Conservation (phyloP, 2,329 filamentous ascomycete genomes). For the Fusarium chlamydosporum region DNA sequence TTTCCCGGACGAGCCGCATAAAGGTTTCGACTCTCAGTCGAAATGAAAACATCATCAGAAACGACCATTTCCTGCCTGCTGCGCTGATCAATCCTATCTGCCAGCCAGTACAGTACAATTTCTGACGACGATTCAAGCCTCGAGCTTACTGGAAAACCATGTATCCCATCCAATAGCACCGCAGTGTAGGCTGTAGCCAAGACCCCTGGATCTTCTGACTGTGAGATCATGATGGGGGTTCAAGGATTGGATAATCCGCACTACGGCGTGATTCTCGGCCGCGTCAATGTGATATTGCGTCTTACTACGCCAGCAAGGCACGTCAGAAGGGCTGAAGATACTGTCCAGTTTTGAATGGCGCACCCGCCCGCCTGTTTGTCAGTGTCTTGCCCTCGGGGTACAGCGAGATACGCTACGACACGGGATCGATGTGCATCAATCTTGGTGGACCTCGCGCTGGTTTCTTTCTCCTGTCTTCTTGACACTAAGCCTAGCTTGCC, state of each 20-base stretch:
- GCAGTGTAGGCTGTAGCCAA: slow-evolving; percentile 1
- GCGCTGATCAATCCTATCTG: slow-evolving; percentile 23
- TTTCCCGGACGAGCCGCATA: slow-evolving; percentile 32
- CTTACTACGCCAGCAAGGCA: slow-evolving; percentile 37
- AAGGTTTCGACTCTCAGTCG: slow-evolving; percentile 4
- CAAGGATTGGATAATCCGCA: slow-evolving; percentile 42
- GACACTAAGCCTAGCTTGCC: slow-evolving; percentile 19
- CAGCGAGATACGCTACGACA: slow-evolving; percentile 6
- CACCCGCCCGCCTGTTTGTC: slow-evolving; percentile 14
- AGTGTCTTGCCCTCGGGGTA: slow-evolving; percentile 12
- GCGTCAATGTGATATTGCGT: slow-evolving; percentile 41
- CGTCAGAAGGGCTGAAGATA: slow-evolving; percentile 22
- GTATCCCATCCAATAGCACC: not conserved
- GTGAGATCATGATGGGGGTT: slow-evolving; percentile 25
- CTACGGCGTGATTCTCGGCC: slow-evolving; percentile 49
- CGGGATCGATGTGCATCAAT: slow-evolving; percentile 14
- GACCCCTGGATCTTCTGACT: slow-evolving; percentile 28
- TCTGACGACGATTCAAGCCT: not conserved
- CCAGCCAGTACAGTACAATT: not conserved
- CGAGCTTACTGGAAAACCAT: not conserved
- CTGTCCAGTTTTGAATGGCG: not conserved
- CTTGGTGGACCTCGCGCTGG: slow-evolving; percentile 24
- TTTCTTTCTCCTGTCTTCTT: slow-evolving; percentile 12
- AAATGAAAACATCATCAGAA: slow-evolving; percentile 3
- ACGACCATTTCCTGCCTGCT: slow-evolving; percentile 4